Evolutionary conservation across 2,329 filamentous ascomycete genomes (phyloP).

Genomic region (Byssothecium circinans): DNA sequence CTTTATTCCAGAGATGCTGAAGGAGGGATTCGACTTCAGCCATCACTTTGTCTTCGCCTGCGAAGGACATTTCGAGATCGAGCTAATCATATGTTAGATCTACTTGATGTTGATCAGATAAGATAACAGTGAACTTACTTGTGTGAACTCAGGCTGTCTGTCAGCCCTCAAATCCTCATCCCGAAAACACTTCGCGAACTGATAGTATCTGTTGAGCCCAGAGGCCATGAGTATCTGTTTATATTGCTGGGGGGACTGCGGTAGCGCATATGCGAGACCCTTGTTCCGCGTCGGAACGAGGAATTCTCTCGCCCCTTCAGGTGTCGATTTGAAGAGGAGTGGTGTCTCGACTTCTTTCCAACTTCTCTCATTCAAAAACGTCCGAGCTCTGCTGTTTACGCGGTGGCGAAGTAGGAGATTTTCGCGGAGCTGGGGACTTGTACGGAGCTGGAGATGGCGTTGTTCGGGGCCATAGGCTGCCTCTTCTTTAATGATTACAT

Average conservation of each 20-base stretch:
- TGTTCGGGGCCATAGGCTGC: slow-evolving; percentile 73
- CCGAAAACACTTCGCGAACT: slow-evolving; percentile 91
- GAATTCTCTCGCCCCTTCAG: slow-evolving; percentile 93
- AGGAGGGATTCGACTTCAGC: slow-evolving; percentile 57
- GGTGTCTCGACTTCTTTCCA: slow-evolving; percentile 89
- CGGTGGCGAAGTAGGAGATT: slow-evolving; percentile 71
- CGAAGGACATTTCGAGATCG: slow-evolving; percentile 92
- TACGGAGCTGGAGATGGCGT: slow-evolving; percentile 83
- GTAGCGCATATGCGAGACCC: slow-evolving; percentile 83
- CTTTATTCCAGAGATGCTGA: slow-evolving; percentile 55
- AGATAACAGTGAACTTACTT: slow-evolving; percentile 54
- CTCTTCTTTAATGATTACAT: slow-evolving; percentile 75
- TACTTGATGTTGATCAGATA: background rate
- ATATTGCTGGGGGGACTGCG: slow-evolving; percentile 97
- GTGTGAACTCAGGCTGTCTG: slow-evolving; percentile 94
- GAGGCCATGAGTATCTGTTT: slow-evolving; percentile 97
- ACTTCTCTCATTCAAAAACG: slow-evolving; percentile 55
- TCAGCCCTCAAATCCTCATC: slow-evolving; percentile 93
- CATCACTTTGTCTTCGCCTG: slow-evolving; percentile 72
- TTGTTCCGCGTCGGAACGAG: slow-evolving; percentile 80
- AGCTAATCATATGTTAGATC: slow-evolving; percentile 55
- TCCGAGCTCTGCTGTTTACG: slow-evolving; percentile 57
- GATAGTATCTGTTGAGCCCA: slow-evolving; percentile 80
- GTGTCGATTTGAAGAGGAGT: slow-evolving; percentile 93
- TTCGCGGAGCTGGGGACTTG: slow-evolving; percentile 65